Evolutionary conservation across 768 basidiomycete genomes (phyloP), one percentile per base, ranked within the genome.

Genomic region (Butyriboletus loyo): DNA sequence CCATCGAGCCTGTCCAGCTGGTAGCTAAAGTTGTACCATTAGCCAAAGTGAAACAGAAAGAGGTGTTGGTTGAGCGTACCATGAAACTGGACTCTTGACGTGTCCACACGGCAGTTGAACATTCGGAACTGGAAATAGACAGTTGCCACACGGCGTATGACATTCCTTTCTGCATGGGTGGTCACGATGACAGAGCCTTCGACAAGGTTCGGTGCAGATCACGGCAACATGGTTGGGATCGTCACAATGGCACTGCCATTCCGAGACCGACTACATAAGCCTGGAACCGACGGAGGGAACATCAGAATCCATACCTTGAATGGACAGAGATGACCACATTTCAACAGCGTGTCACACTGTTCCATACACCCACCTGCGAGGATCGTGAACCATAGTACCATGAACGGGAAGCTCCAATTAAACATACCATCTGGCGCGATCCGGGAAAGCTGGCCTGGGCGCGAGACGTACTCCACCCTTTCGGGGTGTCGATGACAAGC

Each of bases 291-390:
- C 15, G 10, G 9, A 17, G 3, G 30, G 28, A 38, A 14, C n/a
- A 6, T 9, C 10, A 34, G 11, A 10, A 2, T 49, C 15, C 66
- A 35, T 63, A 84, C 84, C 67, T 81, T 81, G 54, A 75, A 84
- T 0, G 82, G 81, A 59, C 86, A 88, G 4, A 74, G 66, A 60
- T 88, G 86, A 3, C 86, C 86, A 57, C 86, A 88, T 21, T 69
- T 65, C 25, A 88, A 67, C 17, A 73, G 70, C 10, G 70, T 69
- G 31, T 76, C 74, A 53, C 86, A 88, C 5, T 78, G 72, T n/a
- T 68, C 68, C 46, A 85, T 66, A 62, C 86, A 88, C 2, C 86
- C 86, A 25, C 86, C 86, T 81, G 49, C 25, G 32, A n/a, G 21
- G 6, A 4, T 32, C 22, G 8, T 52, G 3, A 44, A 32, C 19